Conservation (phyloP, 257 asterid genomes). For the Jasminum sambac region DNA sequence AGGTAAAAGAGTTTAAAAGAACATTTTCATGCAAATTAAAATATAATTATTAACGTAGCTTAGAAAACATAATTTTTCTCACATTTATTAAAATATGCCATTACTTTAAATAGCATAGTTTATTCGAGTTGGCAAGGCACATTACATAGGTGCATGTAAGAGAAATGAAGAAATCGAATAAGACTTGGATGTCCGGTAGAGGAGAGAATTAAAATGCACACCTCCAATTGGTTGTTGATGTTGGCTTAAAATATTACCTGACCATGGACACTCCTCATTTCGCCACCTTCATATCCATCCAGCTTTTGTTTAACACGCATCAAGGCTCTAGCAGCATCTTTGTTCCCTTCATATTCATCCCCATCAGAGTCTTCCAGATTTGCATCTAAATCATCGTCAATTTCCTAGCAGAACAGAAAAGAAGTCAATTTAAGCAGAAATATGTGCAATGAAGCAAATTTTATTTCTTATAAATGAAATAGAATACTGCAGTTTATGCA, state of each 20-base stretch:
- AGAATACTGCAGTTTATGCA: not conserved
- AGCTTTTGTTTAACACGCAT: constrained; percentile 97
- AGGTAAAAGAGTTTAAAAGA: too few species aligned
- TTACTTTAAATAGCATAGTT: too few species aligned
- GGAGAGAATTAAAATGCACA: not conserved
- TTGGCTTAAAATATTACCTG: constrained; percentile 54
- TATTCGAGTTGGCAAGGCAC: too few species aligned
- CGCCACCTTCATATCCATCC: constrained; percentile 99
- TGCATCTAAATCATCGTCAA: constrained; percentile 70
- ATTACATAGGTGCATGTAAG: too few species aligned
- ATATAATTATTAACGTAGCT: too few species aligned
- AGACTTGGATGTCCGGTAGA: not conserved
- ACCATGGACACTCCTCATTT: constrained; percentile 90
- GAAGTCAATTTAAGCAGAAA: constrained; percentile 25
- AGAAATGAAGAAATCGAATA: not conserved
- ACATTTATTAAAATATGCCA: too few species aligned
- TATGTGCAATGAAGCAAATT: not conserved
- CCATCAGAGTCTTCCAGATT: constrained; percentile 69
- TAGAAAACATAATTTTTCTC: too few species aligned
- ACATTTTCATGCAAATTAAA: too few species aligned
- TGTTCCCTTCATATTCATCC: constrained; percentile 84
- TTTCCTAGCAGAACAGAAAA: constrained; percentile 51
- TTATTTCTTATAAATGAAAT: not conserved
- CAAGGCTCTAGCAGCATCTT: constrained; percentile 98
- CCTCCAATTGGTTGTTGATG: constrained; percentile 1